Conservation (phyloP, 2,329 filamentous ascomycete genomes). For the Stachybotrys elegans region DNA sequence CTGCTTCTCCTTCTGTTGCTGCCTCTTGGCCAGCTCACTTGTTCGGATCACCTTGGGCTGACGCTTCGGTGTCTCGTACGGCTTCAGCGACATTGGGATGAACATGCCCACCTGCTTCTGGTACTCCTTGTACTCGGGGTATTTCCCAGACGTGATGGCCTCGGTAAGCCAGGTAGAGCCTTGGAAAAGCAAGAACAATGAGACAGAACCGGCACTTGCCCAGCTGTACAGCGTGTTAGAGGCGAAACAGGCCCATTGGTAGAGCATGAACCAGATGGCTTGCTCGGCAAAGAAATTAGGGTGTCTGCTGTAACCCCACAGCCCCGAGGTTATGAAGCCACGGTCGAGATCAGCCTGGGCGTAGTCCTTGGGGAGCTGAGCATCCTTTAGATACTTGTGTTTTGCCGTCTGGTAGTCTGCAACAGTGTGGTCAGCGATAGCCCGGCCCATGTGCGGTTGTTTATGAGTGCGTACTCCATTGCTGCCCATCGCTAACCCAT, state of each 20-base stretch:
- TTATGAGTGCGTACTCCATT: conserved; percentile 60
- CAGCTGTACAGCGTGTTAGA: conserved; percentile 72
- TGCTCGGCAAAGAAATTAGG: conserved; percentile 96
- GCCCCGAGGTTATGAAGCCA: conserved; percentile 77
- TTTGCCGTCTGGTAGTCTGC: conserved; percentile 78
- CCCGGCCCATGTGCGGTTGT: conserved; percentile 8
- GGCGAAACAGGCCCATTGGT: conserved; percentile 79
- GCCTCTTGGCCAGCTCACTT: conserved; percentile 43
- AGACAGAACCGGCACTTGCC: conserved; percentile 64
- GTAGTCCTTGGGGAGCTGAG: conserved; percentile 62
- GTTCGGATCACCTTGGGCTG: conserved; percentile 44
- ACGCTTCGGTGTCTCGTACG: conserved; percentile 35
- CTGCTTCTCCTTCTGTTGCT: conserved; percentile 36
- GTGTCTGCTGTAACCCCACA: conserved; percentile 86
- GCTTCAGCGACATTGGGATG: conserved; percentile 53
- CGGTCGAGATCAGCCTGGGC: conserved; percentile 75
- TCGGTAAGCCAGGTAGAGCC: conserved; percentile 87
- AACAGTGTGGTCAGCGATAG: not conserved
- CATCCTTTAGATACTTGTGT: conserved; percentile 65
- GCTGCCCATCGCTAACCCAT: conserved; percentile 83
- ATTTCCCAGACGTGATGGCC: conserved; percentile 72
- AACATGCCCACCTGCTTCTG: conserved; percentile 80
- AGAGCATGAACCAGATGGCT: conserved; percentile 79
- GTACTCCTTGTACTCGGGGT: conserved; percentile 82
- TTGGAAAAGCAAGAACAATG: conserved; percentile 79